Evolutionary conservation across 2,329 filamentous ascomycete genomes (phyloP).

Genomic region (Exophiala sp.): DNA sequence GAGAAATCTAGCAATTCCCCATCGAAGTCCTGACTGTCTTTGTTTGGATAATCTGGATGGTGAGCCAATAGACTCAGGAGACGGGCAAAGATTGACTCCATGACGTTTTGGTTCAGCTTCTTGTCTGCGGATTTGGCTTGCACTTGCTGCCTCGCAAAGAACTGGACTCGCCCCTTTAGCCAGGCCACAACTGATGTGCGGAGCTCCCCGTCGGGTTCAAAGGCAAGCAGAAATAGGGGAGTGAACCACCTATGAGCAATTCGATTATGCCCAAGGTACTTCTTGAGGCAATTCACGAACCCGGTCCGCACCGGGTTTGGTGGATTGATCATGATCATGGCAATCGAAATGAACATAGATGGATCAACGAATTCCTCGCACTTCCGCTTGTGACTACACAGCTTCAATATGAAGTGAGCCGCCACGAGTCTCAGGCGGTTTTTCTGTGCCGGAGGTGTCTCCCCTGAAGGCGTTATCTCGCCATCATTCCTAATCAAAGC

Average conservation of each 20-base stretch:
- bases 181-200: slow-evolving; percentile 75
- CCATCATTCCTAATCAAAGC: slow-evolving; percentile 69
- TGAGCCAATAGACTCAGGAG: slow-evolving; percentile 84
- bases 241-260: slow-evolving; percentile 76
- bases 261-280: slow-evolving; percentile 70
- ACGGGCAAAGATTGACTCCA: slow-evolving; percentile 76
- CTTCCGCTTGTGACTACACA: slow-evolving; percentile 69
- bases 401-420: slow-evolving; percentile 73
- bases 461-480: slow-evolving; percentile 67
- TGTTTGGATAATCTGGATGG: slow-evolving; percentile 72
- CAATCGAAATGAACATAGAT: slow-evolving; percentile 71
- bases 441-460: slow-evolving; percentile 72
- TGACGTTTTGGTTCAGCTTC: slow-evolving; percentile 51
- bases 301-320: slow-evolving; percentile 65
- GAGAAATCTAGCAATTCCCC: slow-evolving; percentile 74
- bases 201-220: slow-evolving; percentile 71
- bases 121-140: slow-evolving; percentile 35
- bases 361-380: slow-evolving; percentile 67
- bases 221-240: slow-evolving; percentile 82
- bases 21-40: slow-evolving; percentile 48
- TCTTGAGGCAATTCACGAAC: slow-evolving; percentile 82
- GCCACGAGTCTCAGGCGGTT: slow-evolving; percentile 75
- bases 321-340: slow-evolving; percentile 73
- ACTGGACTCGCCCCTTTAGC: slow-evolving; percentile 72
- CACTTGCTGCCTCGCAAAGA: slow-evolving; percentile 50